Conservation (phyloP, 2,329 filamentous ascomycete species). For the Colletotrichum ledebouriae region DNA sequence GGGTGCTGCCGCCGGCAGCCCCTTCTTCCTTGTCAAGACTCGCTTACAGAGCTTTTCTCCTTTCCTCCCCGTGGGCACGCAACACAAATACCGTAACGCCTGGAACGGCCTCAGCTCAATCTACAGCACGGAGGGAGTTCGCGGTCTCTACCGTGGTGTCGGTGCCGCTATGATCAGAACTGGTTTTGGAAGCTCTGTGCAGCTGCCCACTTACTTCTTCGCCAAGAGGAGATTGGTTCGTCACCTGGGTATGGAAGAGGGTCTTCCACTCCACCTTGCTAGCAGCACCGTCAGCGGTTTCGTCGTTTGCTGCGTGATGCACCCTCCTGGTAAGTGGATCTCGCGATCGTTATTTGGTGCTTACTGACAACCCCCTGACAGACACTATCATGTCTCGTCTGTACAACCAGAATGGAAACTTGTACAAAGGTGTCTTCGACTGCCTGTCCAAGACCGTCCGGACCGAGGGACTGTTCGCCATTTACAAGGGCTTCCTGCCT, state of each 20-base stretch:
- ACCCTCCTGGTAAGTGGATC: conserved; percentile 80
- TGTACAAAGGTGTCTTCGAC: conserved; percentile 95
- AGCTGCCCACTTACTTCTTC: conserved; percentile 98
- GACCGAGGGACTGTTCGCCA: conserved; percentile 90
- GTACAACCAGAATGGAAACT: conserved; percentile 98
- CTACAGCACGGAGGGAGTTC: conserved; percentile 80
- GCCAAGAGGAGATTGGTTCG: conserved; percentile 88
- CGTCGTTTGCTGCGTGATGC: conserved; percentile 98
- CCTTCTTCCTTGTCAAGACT: conserved; percentile 98
- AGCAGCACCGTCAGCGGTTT: conserved; percentile 93
- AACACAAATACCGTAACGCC: conserved; percentile 91
- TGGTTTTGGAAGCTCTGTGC: conserved; percentile 94
- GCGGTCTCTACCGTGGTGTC: conserved; percentile 90
- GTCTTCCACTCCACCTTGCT: conserved; percentile 86
- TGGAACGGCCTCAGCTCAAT: conserved; percentile 87
- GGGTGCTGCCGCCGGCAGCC: conserved; percentile 91
- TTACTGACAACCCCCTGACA: conserved; percentile 46
- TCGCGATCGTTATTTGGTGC: conserved; percentile 1
- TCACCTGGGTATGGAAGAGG: conserved; percentile 91
- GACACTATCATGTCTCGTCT: conserved; percentile 99
- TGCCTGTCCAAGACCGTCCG: conserved; percentile 91
- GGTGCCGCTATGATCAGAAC: conserved; percentile 95
- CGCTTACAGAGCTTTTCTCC: conserved; percentile 94
- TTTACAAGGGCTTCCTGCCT: conserved; percentile 98
- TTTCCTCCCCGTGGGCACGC: conserved; percentile 94